Evolutionary conservation across 2,329 filamentous ascomycete genomes (phyloP), one percentile per base, ranked within the genome.

Genomic region (Epichloe baconii): DNA sequence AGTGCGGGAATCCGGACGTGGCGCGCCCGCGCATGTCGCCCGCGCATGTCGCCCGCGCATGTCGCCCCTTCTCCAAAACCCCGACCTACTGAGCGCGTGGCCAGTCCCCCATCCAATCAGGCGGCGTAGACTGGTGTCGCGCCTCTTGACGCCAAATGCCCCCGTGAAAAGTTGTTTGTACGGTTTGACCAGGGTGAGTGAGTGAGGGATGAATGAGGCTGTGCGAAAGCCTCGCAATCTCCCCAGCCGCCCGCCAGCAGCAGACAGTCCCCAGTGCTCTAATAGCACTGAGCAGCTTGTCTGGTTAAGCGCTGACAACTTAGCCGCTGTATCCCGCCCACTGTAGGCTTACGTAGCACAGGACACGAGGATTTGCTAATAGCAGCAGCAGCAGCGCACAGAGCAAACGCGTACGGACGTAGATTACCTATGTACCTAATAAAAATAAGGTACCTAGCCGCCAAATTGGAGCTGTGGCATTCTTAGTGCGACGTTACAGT

Each of bases 211-310:
- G 26, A 8, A 31, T 10, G 8, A 31, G 46, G 36, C 45, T 23
- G 46, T 47, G 34, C 34, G 31, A 47, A 36, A 3, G 41, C 41
- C 19, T 43, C 41, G 41, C 17, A 48, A 48, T 48, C 37, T 48
- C 47, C 37, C 47, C 47, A 48, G 47, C 47, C 47, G 47, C 47
- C 37, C 47, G 44, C 35, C 34, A 47, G 31, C 44, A 19, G 34
- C 31, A 31, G 8, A 34, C 31, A 31, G 8, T 31, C 8, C 31
- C 31, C 1, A 31, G 8, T 31, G 8, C 3, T 10, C 31, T 31
- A 21, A 3, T 19, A 31, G 31, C 8, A 31, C n/a, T 7, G 15
- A 21, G 26, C 43, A 10, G 35, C 15, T 48, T 21, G 47, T 44
- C 14, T 45, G 12, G 14, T 38, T 49, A 49, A 45, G 48, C 48